These are phyloP conservation scores for Rhinocladiella mackenziei DNA, from an alignment of 2,329 filamentous ascomycete species.

Conservation along the genomic window DNA sequence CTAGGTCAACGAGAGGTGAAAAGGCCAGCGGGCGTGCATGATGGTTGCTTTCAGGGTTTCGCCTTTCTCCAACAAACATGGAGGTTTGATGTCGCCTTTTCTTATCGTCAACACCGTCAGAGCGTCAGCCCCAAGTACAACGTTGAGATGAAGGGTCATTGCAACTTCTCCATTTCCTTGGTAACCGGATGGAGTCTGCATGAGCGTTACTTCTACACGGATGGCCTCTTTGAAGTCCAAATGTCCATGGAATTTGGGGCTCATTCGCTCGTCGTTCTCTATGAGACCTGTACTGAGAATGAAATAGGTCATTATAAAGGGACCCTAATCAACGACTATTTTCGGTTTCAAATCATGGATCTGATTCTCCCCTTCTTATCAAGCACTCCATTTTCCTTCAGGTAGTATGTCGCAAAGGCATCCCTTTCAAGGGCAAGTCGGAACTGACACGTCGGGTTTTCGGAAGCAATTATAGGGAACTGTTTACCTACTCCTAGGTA, in stretches of 20 bases:
- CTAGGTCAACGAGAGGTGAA: not conserved
- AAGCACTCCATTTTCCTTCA: no score
- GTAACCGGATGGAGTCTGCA: not conserved
- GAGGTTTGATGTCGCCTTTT: not conserved
- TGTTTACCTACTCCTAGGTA: no score
- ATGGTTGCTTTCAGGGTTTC: not conserved
- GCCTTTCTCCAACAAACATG: not conserved
- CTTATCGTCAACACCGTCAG: not conserved
- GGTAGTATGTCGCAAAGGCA: no score
- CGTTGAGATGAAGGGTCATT: not conserved
- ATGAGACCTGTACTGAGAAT: not conserved
- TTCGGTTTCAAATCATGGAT: no score
- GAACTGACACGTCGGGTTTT: no score
- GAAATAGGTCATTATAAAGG: not conserved
- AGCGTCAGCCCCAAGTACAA: not conserved
- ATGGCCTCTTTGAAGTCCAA: not conserved
- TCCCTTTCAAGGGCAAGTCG: no score
- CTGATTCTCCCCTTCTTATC: no score
- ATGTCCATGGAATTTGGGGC: not conserved
- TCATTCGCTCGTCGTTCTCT: not conserved
- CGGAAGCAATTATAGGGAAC: no score
- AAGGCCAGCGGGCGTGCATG: not conserved
- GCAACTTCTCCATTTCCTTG: not conserved
- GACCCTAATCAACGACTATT: no score
- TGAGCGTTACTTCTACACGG: not conserved